phyloP scores from a whole-genome alignment of 257 asterid species.

The Solanum pimpinellifolium region DNA sequence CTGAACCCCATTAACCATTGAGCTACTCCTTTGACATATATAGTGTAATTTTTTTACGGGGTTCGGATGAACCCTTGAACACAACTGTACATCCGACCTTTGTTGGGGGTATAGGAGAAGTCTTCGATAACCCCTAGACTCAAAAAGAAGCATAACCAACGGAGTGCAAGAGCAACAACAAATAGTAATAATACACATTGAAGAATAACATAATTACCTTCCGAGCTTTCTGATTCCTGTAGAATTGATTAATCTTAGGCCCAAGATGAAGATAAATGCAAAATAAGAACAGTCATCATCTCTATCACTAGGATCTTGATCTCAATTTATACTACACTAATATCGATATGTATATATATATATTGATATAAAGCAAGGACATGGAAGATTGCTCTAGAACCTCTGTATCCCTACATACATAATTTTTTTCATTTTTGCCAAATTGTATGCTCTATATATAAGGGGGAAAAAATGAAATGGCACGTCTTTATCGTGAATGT shows the following conservation, averaged over 20 bases:
- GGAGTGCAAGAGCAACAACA: not conserved
- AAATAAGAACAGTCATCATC: not conserved
- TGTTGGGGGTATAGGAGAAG: not conserved
- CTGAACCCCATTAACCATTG: no score
- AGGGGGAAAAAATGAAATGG: not conserved
- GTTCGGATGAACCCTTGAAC: no score
- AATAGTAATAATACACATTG: not conserved
- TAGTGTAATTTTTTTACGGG: no score
- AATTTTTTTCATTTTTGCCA: not conserved
- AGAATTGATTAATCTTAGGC: not conserved
- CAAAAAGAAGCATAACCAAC: not conserved
- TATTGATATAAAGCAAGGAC: not conserved
- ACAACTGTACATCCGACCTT: not conserved
- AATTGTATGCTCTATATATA: not conserved
- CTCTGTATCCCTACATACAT: not conserved
- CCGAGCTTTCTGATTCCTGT: not conserved
- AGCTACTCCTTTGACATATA: no score
- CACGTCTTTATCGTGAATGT: not conserved
- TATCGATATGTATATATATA: not conserved
- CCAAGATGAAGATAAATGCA: not conserved
- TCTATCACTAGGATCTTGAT: not conserved
- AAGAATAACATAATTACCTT: not conserved
- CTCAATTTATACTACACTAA: not conserved
- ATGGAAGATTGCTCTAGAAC: not conserved
- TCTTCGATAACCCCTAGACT: not conserved